phyloP scores from a whole-genome alignment of 306 rosid genomes.

The Casuarina equisetifolia region DNA sequence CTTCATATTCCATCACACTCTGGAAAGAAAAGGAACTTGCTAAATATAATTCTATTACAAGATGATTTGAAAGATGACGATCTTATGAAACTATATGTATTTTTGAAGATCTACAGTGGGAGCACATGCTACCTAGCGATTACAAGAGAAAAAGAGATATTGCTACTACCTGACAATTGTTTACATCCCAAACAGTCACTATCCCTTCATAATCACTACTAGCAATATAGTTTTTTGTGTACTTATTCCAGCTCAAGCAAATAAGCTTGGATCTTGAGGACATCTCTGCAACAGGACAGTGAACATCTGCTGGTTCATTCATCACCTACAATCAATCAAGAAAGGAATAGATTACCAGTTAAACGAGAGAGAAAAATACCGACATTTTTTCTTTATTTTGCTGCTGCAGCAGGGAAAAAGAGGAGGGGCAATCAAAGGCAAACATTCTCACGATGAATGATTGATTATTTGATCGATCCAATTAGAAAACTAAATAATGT shows the following conservation, averaged over 20 bases:
- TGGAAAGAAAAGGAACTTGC: constrained; percentile 32
- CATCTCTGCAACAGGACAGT: constrained; percentile 93
- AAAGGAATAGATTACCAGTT: constrained; percentile 8
- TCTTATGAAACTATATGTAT: background rate
- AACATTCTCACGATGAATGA: background rate
- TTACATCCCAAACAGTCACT: constrained; percentile 95
- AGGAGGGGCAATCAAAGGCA: no score
- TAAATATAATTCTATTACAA: background rate
- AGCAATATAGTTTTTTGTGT: constrained; percentile 84
- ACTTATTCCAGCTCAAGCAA: constrained; percentile 98
- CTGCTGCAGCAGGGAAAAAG: no score
- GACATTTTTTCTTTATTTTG: no score
- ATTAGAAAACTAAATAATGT: background rate
- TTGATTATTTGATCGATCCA: background rate
- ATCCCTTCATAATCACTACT: constrained; percentile 98
- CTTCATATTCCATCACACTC: constrained; percentile 99
- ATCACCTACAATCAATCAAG: constrained; percentile 62
- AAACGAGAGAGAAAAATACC: background rate
- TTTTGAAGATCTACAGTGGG: background rate
- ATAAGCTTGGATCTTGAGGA: constrained; percentile 91
- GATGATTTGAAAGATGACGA: background rate
- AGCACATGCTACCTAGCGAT: background rate
- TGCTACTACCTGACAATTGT: constrained; percentile 72
- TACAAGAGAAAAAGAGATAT: background rate
- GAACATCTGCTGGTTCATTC: constrained; percentile 84